Evolutionary conservation across 108 stramenopile species (phyloP).

Genomic region (Pseudonitzschia delicatissima): DNA sequence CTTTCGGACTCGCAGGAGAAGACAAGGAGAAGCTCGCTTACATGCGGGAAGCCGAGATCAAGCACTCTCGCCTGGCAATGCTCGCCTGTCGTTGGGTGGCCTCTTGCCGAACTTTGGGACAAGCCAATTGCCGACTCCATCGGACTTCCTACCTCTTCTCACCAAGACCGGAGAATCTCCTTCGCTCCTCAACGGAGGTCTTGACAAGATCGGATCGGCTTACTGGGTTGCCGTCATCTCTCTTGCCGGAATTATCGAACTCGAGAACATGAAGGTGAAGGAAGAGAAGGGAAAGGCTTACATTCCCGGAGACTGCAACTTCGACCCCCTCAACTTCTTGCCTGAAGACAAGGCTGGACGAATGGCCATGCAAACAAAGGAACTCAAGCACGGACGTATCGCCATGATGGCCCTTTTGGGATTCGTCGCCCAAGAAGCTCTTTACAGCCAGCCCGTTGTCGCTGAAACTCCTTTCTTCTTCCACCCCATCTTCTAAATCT

Average conservation of each 20-base stretch:
- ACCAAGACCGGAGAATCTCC: slow-evolving; percentile 72
- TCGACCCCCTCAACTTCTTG: slow-evolving; percentile 67
- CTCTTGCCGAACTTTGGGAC: slow-evolving; percentile 79
- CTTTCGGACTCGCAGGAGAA: slow-evolving; percentile 68
- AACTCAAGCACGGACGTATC: slow-evolving; percentile 87
- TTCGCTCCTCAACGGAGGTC: slow-evolving; percentile 84
- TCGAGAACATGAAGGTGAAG: slow-evolving; percentile 56
- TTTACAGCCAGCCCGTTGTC: slow-evolving; percentile 74
- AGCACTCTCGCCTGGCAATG: slow-evolving; percentile 87
- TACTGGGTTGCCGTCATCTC: slow-evolving; percentile 68
- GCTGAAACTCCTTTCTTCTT: slow-evolving; percentile 83
- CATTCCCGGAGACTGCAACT: slow-evolving; percentile 75
- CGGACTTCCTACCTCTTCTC: slow-evolving; percentile 55
- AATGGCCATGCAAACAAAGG: slow-evolving; percentile 69
- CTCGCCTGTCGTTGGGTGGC: slow-evolving; percentile 87
- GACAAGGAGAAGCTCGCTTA: slow-evolving; percentile 63
- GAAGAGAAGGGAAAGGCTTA: slow-evolving; percentile 65
- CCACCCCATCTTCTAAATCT: slow-evolving; percentile 59
- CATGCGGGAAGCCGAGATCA: slow-evolving; percentile 87
- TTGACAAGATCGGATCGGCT: slow-evolving; percentile 74
- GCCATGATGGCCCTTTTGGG: slow-evolving; percentile 91
- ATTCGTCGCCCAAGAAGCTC: slow-evolving; percentile 84
- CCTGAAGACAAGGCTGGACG: slow-evolving; percentile 66
- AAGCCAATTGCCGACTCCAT: slow-evolving; percentile 55
- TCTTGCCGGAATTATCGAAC: slow-evolving; percentile 62